Evolutionary conservation across 1,139 yeast genomes (phyloP), one percentile per base, ranked within the genome.

Genomic region (Candida labiduridarum): DNA sequence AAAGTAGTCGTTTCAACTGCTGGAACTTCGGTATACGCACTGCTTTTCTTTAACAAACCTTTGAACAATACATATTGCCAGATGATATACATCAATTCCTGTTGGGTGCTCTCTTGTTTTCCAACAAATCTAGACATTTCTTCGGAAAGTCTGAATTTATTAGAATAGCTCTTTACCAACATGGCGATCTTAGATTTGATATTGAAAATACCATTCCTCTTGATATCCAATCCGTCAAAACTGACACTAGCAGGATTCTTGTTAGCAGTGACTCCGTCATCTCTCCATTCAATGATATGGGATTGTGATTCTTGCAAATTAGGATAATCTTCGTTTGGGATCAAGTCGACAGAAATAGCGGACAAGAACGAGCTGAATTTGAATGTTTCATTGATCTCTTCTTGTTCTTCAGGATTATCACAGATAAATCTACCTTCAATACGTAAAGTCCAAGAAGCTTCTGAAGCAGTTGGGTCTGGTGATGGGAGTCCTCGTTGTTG

Each of bases 181-280:
- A 94, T 76, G 9, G 92, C 88, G 51, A 94, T 85, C 53, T 83
- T 84, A 47, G 89, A 82, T 41, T 81, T 75, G 47, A 91, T 76
- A 56, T 89, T 87, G 56, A 74, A 77, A 12, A 78, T 68, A 2
- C 99, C 98, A 25, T 79, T 75, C 61, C 99, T 82, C 61, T 87
- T 87, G 49, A 94, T 81, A 64, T 92, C 97, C 54, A 94, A 71
- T 1, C 96, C 98, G 66, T 95, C 98, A 63, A 94, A 91, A n/a
- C 51, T 45, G 52, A 69, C 78, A 44, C 69, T 66, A 42, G 71
- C 71, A 39, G 80, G 78, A 56, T 53, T 51, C 25, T 54, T 53
- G 16, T 50, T 52, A n/a, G 49, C 51, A 15, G 54, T 51, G 41
- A 43, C 41, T 7, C 56, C 48, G 41, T 64, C 70, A 52, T 71